Base-by-base conservation (phyloP, 495 filamentous ascomycete genomes). In the Darksidea phi region DNA sequence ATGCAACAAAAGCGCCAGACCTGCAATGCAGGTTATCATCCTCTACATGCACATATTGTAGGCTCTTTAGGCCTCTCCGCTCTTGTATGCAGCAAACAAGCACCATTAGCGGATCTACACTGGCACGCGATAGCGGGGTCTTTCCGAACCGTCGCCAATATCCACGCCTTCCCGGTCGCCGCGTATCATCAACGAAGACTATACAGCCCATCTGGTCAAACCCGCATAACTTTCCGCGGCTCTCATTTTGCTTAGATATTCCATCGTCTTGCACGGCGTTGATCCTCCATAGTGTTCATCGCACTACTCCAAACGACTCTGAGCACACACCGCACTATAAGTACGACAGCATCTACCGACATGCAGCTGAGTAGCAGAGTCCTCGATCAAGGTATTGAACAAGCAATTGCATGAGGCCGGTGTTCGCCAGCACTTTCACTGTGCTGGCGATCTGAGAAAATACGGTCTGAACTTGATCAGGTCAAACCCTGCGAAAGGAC, bases 401-500 rank as follows among this genome's bases (percentile, higher is more conserved):
- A n/a, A 58, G 67, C 59, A 63, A 57, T 48, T 45, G 67, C 63
- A 70, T 67, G 67, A 64, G 45, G 61, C 67, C 63, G 67, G 67
- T 70, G 67, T 63, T 65, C 64, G 56, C 48, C 57, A 45, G 8
- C 20, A 26, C 23, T 23, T 23, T 32, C 52, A 15, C 32, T 47
- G 59, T 54, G 54, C 58, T 38, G 63, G 58, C 57, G 61, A 59
- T 70, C 67, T 70, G 67, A 70, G 67, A 70, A n/a, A 57, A 70
- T 63, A 70, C 67, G 67, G 67, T 67, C 47, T 58, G 66, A 70
- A 70, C 67, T 70, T 70, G 67, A 69, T 70, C 67, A 63, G 64
- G 67, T 47, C 61, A 66, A 70, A 45, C 52, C 63, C 64, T 63
- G 67, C 67, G 67, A 70, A 70, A 70, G 63, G 57, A 67, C 61